phyloP scores from a whole-genome alignment of 306 rosid species.

The Calophaca sinica region DNA sequence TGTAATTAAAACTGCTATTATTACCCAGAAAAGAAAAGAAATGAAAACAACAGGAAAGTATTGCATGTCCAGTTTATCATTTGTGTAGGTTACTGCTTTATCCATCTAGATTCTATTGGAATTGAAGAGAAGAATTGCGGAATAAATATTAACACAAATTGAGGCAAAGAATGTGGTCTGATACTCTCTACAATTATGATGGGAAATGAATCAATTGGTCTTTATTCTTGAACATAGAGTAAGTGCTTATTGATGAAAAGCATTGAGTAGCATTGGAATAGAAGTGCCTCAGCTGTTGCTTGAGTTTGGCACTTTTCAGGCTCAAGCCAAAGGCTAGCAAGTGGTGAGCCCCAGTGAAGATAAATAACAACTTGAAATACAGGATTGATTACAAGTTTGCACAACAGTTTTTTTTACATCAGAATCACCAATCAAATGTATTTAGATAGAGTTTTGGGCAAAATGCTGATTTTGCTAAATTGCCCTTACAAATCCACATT shows the following conservation, averaged over 20 bases:
- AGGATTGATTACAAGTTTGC: slow-evolving; percentile 28
- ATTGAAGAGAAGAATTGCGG: too few species aligned
- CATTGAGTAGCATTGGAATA: background rate
- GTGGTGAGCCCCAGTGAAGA: slow-evolving; percentile 5
- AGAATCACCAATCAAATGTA: slow-evolving; percentile 54
- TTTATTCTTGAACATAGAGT: background rate
- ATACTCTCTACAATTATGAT: background rate
- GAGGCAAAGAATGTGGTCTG: too few species aligned
- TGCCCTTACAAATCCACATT: slow-evolving; percentile 49
- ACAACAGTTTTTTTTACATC: slow-evolving; percentile 46
- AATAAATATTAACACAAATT: too few species aligned
- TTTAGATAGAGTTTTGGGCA: slow-evolving; percentile 41
- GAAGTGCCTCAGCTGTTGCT: background rate
- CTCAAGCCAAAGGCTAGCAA: background rate
- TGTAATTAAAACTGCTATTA: too few species aligned
- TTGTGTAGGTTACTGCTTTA: too few species aligned
- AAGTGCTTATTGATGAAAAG: background rate
- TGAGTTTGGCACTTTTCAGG: background rate
- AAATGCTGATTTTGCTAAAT: slow-evolving; percentile 52
- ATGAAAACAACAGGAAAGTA: too few species aligned
- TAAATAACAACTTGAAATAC: slow-evolving; percentile 20
- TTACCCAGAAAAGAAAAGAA: too few species aligned
- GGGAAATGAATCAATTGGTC: background rate
- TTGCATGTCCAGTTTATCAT: too few species aligned
- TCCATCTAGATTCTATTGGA: too few species aligned